A percentile compares a stretch with the other conserved stretches of the same genome.
Evolutionary conservation across 2,329 filamentous ascomycete species (phyloP).

Genomic region (Cordyceps javanica): DNA sequence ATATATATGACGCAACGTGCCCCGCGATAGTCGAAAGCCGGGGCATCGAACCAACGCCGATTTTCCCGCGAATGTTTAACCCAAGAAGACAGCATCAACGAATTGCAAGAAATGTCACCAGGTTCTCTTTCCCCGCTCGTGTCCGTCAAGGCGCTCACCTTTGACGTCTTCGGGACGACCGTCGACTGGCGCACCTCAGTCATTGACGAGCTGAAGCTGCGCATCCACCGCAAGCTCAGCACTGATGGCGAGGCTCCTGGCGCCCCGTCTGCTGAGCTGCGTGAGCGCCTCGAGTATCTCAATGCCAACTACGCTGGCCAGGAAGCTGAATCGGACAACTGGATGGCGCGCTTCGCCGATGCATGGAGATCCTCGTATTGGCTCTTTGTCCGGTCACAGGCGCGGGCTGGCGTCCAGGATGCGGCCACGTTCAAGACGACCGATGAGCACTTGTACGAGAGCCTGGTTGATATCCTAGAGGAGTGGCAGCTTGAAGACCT

Average conservation of each 20-base stretch:
- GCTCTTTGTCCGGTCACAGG: conserved; percentile 50
- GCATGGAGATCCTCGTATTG: conserved; percentile 64
- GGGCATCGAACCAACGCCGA: too few species aligned
- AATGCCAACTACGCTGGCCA: conserved; percentile 51
- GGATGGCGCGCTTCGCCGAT: conserved; percentile 47
- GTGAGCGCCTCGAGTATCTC: conserved; percentile 43
- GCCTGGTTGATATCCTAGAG: conserved; percentile 52
- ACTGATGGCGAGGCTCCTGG: conserved; percentile 33
- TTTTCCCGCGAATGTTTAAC: too few species aligned
- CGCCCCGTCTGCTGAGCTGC: conserved; percentile 40
- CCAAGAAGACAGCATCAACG: too few species aligned
- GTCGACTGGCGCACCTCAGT: conserved; percentile 73
- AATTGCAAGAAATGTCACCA: too few species aligned
- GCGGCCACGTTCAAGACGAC: conserved; percentile 57
- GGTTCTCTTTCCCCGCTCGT: conserved; percentile 21
- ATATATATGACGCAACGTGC: too few species aligned
- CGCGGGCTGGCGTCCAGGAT: conserved; percentile 27
- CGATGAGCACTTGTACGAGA: conserved; percentile 63
- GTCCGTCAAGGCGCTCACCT: conserved; percentile 54
- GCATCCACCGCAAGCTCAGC: too few species aligned
- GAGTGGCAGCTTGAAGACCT: conserved; percentile 51
- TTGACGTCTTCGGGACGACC: conserved; percentile 75
- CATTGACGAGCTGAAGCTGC: conserved; percentile 49
- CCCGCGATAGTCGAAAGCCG: too few species aligned
- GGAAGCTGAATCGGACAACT: not conserved